These are phyloP conservation scores for Colletotrichum kahawae DNA, from an alignment of 2,329 filamentous ascomycete species.

Conservation along the genomic window DNA sequence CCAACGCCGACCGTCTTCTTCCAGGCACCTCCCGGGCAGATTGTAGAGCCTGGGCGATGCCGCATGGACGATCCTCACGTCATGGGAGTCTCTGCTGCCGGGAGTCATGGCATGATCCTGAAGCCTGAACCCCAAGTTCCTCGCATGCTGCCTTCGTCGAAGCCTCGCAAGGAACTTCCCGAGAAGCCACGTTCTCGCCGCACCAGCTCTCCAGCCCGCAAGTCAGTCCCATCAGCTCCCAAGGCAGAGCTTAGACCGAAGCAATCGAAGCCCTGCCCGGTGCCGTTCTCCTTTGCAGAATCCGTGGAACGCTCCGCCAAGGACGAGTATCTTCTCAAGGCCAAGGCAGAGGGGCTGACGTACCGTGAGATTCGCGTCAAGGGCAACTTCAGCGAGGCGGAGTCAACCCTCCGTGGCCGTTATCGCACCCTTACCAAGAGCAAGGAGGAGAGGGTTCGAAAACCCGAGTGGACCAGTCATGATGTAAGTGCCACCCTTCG, in stretches of 20 bases:
- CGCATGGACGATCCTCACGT: not conserved
- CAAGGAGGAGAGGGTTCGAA: constrained; percentile 65
- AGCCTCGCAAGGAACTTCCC: constrained; percentile 13
- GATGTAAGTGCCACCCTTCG: constrained; percentile 60
- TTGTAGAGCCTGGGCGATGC: not conserved
- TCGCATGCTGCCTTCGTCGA: not conserved
- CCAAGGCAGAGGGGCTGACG: constrained; percentile 61
- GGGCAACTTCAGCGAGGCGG: constrained; percentile 66
- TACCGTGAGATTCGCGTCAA: constrained; percentile 67
- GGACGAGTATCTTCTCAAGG: constrained; percentile 58
- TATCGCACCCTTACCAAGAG: constrained; percentile 69
- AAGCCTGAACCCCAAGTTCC: not conserved
- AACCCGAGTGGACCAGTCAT: constrained; percentile 64
- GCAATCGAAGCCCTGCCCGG: not conserved
- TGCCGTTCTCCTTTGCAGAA: not conserved
- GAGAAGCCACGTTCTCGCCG: constrained; percentile 6
- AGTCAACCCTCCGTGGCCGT: constrained; percentile 75
- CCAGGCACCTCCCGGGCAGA: not conserved
- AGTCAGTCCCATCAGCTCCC: not conserved
- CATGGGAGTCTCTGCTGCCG: not conserved
- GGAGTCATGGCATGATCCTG: not conserved
- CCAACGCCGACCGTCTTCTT: constrained; percentile 5
- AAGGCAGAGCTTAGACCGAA: constrained; percentile 7
- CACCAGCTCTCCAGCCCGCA: not conserved
- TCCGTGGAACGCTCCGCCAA: constrained; percentile 27